phyloP scores from a whole-genome alignment of 371 early-diverging fungal species.

The Apophysomyces variabilis region DNA sequence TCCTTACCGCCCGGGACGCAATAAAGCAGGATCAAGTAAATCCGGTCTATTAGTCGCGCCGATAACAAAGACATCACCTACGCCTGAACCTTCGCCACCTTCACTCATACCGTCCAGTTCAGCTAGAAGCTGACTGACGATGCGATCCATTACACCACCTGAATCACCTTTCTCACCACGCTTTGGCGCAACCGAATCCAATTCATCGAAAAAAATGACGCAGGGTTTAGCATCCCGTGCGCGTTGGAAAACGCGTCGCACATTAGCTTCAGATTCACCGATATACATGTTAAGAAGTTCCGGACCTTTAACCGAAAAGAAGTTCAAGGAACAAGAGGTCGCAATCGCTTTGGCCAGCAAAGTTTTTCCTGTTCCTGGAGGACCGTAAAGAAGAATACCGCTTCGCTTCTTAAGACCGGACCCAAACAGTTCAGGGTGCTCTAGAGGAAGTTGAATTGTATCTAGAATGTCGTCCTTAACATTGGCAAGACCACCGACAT shows the following conservation, averaged over 20 bases:
- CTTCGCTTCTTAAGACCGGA: slow-evolving; percentile 98
- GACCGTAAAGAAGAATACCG: slow-evolving; percentile 94
- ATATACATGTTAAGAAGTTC: slow-evolving; percentile 92
- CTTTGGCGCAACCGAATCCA: slow-evolving; percentile 98
- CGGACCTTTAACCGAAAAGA: slow-evolving; percentile 99
- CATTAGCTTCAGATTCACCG: slow-evolving; percentile 97
- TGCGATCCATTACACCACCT: slow-evolving; percentile 98
- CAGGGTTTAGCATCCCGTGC: slow-evolving; percentile 99
- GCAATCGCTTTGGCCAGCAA: slow-evolving; percentile 99
- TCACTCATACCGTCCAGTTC: slow-evolving; percentile 94
- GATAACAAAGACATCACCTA: slow-evolving; percentile 98
- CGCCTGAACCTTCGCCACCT: slow-evolving; percentile 50
- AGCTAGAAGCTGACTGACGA: slow-evolving; percentile 94
- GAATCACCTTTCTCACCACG: slow-evolving; percentile 97
- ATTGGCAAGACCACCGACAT: slow-evolving; percentile 98
- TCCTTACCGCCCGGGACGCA: slow-evolving; percentile 58
- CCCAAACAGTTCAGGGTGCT: slow-evolving; percentile 97
- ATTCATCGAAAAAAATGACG: slow-evolving; percentile 99
- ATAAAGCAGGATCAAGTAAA: slow-evolving; percentile 95
- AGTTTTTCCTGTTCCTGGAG: slow-evolving; percentile 99
- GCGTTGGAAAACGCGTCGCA: slow-evolving; percentile 96
- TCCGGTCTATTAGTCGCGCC: slow-evolving; percentile 99
- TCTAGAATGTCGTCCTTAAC: slow-evolving; percentile 98
- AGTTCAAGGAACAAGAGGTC: slow-evolving; percentile 95
- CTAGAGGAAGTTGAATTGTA: slow-evolving; percentile 97